Conservation (phyloP, 2,329 filamentous ascomycete genomes). For the Aulographum hederae region DNA sequence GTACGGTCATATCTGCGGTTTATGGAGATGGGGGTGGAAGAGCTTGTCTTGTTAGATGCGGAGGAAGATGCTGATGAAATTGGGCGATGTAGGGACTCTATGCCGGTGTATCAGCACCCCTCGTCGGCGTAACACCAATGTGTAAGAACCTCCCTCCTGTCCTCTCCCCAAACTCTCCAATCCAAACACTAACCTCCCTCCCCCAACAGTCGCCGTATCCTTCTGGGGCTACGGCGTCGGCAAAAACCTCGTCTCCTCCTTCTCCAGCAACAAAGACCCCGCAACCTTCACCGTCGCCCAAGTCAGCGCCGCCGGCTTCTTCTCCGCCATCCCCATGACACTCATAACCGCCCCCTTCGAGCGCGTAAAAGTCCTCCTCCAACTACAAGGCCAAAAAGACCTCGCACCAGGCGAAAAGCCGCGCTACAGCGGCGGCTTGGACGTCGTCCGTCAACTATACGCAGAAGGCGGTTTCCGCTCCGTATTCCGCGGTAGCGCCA, state of each 20-base stretch:
- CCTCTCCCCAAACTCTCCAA: constrained; percentile 1
- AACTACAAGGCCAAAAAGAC: constrained; percentile 84
- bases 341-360: constrained; percentile 97
- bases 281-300: constrained; percentile 71
- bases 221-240: constrained; percentile 82
- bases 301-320: constrained; percentile 75
- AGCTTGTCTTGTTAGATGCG: neutral
- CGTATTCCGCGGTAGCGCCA: constrained; percentile 78
- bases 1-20: too few species aligned
- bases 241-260: constrained; percentile 62
- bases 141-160: constrained; percentile 42
- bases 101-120: constrained; percentile 86
- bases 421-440: constrained; percentile 69
- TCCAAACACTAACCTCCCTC: constrained; percentile 7
- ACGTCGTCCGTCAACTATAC: constrained; percentile 90
- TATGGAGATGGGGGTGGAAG: neutral
- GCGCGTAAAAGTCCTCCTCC: constrained; percentile 94
- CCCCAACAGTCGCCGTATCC: constrained; percentile 4
- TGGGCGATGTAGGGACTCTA: constrained; percentile 59
- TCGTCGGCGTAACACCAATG: constrained; percentile 96
- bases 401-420: constrained; percentile 81
- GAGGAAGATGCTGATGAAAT: neutral
- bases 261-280: constrained; percentile 47
- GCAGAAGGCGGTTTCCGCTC: constrained; percentile 74
- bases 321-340: constrained; percentile 95